These are phyloP conservation scores for Metarhizium sp. DNA, from an alignment of 2,329 filamentous ascomycete species.

Conservation along the genomic window DNA sequence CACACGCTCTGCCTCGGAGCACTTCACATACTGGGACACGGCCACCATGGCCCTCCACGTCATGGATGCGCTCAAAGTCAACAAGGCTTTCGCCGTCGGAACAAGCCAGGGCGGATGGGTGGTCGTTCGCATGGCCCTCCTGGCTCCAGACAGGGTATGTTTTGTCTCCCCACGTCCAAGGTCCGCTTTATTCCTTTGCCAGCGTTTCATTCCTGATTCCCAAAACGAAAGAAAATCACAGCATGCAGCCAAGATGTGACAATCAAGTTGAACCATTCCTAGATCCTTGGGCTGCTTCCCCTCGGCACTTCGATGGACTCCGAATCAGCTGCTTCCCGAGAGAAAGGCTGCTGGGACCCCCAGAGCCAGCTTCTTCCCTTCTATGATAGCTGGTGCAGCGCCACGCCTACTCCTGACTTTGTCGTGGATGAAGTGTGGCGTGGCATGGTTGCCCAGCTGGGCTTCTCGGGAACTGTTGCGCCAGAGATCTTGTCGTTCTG, in stretches of 20 bases:
- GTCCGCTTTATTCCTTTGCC: background rate
- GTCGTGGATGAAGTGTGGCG: constrained; percentile 36
- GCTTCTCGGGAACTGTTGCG: constrained; percentile 32
- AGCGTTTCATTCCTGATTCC: background rate
- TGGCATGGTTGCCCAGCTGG: constrained; percentile 33
- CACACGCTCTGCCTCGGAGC: constrained; percentile 31
- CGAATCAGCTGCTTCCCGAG: constrained; percentile 35
- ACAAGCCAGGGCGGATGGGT: constrained; percentile 46
- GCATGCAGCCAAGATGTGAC: background rate
- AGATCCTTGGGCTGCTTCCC: constrained; percentile 38
- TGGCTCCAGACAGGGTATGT: constrained; percentile 37
- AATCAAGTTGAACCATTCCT: background rate
- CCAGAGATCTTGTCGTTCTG: constrained; percentile 32
- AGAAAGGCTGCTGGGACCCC: constrained; percentile 41
- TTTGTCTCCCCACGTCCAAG: background rate
- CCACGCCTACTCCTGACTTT: constrained; percentile 33
- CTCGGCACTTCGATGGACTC: constrained; percentile 45
- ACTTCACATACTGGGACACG: constrained; percentile 48
- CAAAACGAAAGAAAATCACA: background rate
- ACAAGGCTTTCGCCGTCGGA: constrained; percentile 39
- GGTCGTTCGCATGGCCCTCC: constrained; percentile 37
- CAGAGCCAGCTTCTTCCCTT: constrained; percentile 31
- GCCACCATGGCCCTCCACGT: constrained; percentile 46
- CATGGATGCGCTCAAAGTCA: constrained; percentile 38
- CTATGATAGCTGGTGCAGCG: constrained; percentile 30